These are phyloP conservation scores for Cyberlindnera maclurae DNA, from an alignment of 805 yeast genomes.

Conservation along the genomic window DNA sequence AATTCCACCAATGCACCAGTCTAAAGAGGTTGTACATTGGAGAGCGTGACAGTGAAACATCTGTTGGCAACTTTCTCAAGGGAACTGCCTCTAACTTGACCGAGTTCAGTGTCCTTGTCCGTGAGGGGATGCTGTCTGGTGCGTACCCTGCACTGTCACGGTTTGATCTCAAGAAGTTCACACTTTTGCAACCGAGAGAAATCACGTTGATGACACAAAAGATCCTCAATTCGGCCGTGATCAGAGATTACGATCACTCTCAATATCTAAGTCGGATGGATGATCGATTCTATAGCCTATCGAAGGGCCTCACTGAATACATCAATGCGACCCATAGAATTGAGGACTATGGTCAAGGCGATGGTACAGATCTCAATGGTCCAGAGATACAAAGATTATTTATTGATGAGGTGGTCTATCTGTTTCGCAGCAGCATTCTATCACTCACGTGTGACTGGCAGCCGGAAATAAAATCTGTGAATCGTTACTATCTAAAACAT, in stretches of 20 bases:
- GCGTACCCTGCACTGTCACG: not conserved
- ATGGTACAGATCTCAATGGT: not conserved
- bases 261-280: too few species aligned
- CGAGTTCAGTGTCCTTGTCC: not conserved
- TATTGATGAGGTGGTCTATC: not conserved
- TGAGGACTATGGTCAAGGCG: conserved; percentile 15
- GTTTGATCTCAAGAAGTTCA: conserved; percentile 4
- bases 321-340: conserved; percentile 13
- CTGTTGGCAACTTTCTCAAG: not conserved
- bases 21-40: not conserved
- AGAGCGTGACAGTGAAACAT: not conserved
- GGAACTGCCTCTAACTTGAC: not conserved
- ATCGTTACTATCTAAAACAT: too few species aligned
- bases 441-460: too few species aligned
- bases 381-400: not conserved
- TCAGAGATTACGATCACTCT: too few species aligned
- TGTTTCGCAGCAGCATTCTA: too few species aligned
- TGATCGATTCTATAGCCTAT: conserved; percentile 1
- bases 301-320: conserved; percentile 13
- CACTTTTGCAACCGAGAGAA: conserved; percentile 7
- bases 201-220: conserved; percentile 10
- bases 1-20: not conserved
- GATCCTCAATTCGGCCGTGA: conserved; percentile 7
- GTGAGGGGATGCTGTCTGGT: not conserved
- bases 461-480: too few species aligned